Evolutionary conservation across 2,329 filamentous ascomycete species (phyloP).

Genomic region (Cryphonectria carpinicola): DNA sequence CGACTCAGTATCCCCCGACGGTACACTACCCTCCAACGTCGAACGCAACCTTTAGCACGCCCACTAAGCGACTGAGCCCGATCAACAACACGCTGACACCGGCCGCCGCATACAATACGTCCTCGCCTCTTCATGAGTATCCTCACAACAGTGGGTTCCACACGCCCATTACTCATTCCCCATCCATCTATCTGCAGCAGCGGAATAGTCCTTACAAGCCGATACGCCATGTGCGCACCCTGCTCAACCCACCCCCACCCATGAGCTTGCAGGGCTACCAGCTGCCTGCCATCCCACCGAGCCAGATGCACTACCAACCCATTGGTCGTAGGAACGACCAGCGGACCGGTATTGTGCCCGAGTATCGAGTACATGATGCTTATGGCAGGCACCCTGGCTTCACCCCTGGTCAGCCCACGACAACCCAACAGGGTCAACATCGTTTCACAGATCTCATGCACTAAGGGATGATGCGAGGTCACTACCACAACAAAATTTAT

Average conservation of each 20-base stretch:
- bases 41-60: constrained; percentile 50
- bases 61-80: constrained; percentile 58
- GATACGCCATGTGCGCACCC: constrained; percentile 83
- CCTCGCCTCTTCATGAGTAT: constrained; percentile 72
- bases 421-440: constrained; percentile 18
- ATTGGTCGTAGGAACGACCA: constrained; percentile 71
- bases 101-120: constrained; percentile 57
- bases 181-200: constrained; percentile 84
- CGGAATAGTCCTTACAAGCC: constrained; percentile 92
- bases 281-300: constrained; percentile 57
- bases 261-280: constrained; percentile 77
- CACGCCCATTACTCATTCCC: constrained; percentile 77
- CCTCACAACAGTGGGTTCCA: constrained; percentile 56
- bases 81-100: constrained; percentile 47
- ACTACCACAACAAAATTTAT: background rate
- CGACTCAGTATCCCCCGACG: constrained; percentile 32
- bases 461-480: background rate
- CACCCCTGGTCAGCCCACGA: constrained; percentile 12
- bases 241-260: constrained; percentile 86
- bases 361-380: constrained; percentile 45
- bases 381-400: constrained; percentile 21
- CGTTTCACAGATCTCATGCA: constrained; percentile 25
- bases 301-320: constrained; percentile 83
- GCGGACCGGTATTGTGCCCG: constrained; percentile 72
- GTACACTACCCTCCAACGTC: constrained; percentile 29